Evolutionary conservation across 2,329 filamentous ascomycete species (phyloP).

Genomic region (Magnaporthiopsis poae): DNA sequence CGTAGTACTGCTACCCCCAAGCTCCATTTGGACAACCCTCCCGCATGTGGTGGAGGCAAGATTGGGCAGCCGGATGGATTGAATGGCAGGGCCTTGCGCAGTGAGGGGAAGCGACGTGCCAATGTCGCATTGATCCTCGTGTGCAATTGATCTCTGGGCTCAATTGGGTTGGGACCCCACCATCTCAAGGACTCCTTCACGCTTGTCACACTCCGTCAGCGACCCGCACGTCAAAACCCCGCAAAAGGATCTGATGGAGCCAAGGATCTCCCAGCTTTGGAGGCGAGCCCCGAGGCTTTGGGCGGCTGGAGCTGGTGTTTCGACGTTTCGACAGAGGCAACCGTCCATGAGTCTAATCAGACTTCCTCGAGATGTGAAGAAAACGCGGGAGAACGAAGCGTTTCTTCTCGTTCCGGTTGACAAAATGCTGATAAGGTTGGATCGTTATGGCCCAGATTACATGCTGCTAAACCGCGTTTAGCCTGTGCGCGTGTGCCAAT

Average conservation of each 20-base stretch:
- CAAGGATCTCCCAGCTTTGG: too few species aligned
- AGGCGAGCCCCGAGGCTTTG: too few species aligned
- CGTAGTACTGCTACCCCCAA: too few species aligned
- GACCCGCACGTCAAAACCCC: not conserved
- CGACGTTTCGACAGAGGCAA: too few species aligned
- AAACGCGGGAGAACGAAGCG: too few species aligned
- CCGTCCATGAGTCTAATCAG: too few species aligned
- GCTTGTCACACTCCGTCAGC: too few species aligned
- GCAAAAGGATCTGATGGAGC: not conserved
- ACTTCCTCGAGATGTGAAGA: too few species aligned
- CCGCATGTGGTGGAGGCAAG: too few species aligned
- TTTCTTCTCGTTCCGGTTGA: not conserved
- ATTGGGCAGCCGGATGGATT: not conserved
- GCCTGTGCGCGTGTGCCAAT: not conserved
- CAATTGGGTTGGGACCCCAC: not conserved
- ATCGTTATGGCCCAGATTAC: not conserved
- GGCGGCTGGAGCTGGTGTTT: too few species aligned
- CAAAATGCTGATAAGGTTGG: not conserved
- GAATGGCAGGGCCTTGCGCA: not conserved
- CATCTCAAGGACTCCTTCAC: not conserved
- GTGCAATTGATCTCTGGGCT: too few species aligned
- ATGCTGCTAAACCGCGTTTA: not conserved
- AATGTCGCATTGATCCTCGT: not conserved
- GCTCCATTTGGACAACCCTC: too few species aligned
- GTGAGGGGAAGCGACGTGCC: not conserved